Base-by-base conservation (phyloP, 495 filamentous ascomycete genomes). In the Parachaetomium inaequale region DNA sequence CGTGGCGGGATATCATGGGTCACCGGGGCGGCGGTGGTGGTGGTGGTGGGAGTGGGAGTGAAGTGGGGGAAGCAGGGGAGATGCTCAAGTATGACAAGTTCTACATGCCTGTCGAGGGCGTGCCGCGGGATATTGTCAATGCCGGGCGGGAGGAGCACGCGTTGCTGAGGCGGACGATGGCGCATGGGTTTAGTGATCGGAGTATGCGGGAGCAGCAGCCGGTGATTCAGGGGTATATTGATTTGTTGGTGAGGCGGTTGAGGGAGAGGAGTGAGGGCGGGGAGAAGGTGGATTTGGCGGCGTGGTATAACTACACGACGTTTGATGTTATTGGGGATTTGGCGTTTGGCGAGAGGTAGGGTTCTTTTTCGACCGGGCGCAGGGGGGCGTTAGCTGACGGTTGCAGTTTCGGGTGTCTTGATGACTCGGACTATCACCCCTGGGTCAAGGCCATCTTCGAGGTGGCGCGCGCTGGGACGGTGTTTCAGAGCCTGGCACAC, bases 311-410 rank as follows among this genome's bases (percentile, higher is more conserved):
- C 47, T 86, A 69, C 62, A 81, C 78, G 0, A 85, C 84, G 15
- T 87, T 88, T 63, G 85, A 87, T 66, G 72, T 86, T 29, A 85
- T 85, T 66, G 84, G 84, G 4, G 83, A 87, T 64, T 71, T 88
- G 36, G 77, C 79, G 23, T 86, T 87, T 72, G 84, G 83, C 0
- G 78, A 87, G 62, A 66, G 72, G 61, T 69, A 36, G 21, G 63
- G 57, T 25, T 3, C 19, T 29, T 34, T 21, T 4, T 17, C 1
- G 43, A 10, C 23, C 3, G 42, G 42, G 2, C 19, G 1, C n/a
- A 17, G 21, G 8, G 11, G 3, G 29, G 2, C 32, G 14, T 23
- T 19, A 17, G 58, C 50, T 64, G 40, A 60, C 36, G 19, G 12
- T 11, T 25, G 52, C 36, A 74, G 77, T 21, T 87, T 88, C 56